Conservation (phyloP, 768 basidiomycete species). For the Rhodosporidiobolus odoratus region DNA sequence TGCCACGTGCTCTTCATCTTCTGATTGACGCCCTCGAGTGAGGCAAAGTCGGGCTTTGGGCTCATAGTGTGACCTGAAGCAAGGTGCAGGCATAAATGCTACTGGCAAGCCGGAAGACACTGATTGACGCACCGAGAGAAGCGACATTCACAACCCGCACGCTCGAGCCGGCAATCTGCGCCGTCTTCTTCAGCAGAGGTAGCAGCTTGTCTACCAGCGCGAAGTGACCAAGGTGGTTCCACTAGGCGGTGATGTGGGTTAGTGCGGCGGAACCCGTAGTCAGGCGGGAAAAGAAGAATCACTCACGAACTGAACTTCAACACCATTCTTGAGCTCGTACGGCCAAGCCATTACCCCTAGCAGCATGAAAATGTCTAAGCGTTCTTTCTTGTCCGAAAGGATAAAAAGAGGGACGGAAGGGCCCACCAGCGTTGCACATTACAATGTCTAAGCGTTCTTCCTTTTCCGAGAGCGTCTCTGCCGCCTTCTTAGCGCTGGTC, state of each 20-base stretch:
- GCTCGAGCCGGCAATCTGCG: conserved; percentile 13
- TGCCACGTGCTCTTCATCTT: conserved; percentile 12
- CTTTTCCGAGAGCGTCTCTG: conserved; percentile 21
- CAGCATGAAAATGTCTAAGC: not conserved
- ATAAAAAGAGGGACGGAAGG: too few species aligned
- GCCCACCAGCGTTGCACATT: conserved; percentile 8
- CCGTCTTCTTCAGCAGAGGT: conserved; percentile 36
- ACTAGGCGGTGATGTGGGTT: conserved; percentile 7
- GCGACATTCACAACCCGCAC: conserved; percentile 35
- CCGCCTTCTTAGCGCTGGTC: conserved; percentile 26
- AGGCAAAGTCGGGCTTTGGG: conserved; percentile 16
- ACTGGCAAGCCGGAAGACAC: not conserved
- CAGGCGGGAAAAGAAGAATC: not conserved
- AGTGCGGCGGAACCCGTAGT: conserved; percentile 10
- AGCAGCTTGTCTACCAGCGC: conserved; percentile 34
- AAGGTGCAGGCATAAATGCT: not conserved
- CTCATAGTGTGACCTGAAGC: conserved; percentile 9
- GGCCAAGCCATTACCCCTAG: conserved; percentile 38
- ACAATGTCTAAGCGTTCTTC: conserved; percentile 38
- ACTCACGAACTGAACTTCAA: conserved; percentile 35
- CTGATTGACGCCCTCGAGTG: conserved; percentile 21
- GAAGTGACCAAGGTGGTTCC: conserved; percentile 42
- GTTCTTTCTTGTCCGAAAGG: not conserved
- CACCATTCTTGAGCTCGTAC: conserved; percentile 32
- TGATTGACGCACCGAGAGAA: not conserved